Evolutionary conservation across 129 eudicot genomes (phyloP).

Genomic region (Kitagawia praeruptora): DNA sequence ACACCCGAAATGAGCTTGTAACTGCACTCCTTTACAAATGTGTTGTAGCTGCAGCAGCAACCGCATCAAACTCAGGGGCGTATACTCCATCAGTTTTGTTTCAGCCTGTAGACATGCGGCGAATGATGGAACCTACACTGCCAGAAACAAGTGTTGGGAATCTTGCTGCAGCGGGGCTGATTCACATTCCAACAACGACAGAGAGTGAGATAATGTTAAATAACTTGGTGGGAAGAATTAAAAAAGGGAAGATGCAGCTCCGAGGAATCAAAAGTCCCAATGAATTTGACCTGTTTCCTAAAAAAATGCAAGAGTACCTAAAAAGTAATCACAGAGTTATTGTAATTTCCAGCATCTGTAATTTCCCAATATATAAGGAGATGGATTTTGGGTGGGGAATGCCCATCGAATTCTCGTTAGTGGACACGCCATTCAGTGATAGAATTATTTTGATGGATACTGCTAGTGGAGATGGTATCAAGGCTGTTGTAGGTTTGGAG

Average conservation of each 20-base stretch:
- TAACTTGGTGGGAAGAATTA: neutral
- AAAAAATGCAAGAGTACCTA: too few relatives aligned
- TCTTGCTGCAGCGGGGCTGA: neutral
- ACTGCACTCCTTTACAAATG: neutral
- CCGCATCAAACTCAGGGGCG: neutral
- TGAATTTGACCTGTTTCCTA: neutral
- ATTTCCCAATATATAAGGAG: too few relatives aligned
- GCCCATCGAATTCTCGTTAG: too few relatives aligned
- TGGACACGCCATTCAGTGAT: too few relatives aligned
- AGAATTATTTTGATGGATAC: too few relatives aligned
- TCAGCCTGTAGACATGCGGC: neutral
- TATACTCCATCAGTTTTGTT: neutral
- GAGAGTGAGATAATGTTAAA: neutral
- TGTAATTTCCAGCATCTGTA: neutral
- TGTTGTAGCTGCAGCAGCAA: neutral
- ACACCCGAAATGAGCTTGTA: neutral
- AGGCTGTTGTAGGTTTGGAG: too few relatives aligned
- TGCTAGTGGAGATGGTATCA: too few relatives aligned
- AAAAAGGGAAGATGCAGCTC: neutral
- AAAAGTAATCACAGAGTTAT: neutral
- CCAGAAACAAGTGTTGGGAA: neutral
- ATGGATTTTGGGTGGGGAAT: too few relatives aligned
- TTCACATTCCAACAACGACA: neutral
- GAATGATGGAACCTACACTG: neutral
- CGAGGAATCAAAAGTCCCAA: neutral